phyloP scores from a whole-genome alignment of 805 yeast species.

The Metschnikowia corniflorae region DNA sequence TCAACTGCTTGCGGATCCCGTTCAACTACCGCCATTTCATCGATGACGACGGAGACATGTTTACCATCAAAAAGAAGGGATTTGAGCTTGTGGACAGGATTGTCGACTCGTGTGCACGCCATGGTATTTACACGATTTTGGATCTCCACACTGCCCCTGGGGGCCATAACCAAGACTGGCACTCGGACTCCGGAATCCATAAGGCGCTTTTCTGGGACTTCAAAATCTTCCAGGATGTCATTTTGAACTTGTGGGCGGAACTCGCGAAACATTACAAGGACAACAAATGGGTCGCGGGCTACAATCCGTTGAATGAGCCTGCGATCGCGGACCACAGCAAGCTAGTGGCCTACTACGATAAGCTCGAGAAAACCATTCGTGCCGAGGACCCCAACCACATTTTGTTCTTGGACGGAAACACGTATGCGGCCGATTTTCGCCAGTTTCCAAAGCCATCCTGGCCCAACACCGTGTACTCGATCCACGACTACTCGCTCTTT shows the following conservation, averaged over 20 bases:
- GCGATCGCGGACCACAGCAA: conserved; percentile 42
- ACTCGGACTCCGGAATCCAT: conserved; percentile 45
- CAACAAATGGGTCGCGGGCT: conserved; percentile 52
- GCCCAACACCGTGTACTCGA: conserved; percentile 47
- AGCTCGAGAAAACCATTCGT: conserved; percentile 39
- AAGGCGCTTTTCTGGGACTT: conserved; percentile 49
- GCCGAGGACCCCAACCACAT: conserved; percentile 47
- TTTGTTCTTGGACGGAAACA: conserved; percentile 48
- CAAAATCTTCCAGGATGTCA: conserved; percentile 45
- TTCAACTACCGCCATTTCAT: conserved; percentile 51
- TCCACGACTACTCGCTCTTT: conserved; percentile 44
- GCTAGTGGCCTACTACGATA: conserved; percentile 36
- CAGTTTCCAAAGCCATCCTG: conserved; percentile 39
- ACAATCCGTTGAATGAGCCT: conserved; percentile 52
- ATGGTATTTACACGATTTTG: conserved; percentile 46
- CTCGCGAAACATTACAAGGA: conserved; percentile 45
- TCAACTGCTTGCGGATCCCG: conserved; percentile 49
- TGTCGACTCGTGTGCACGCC: conserved; percentile 41
- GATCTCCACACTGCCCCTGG: conserved; percentile 52
- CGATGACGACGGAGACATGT: conserved; percentile 44
- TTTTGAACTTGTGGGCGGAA: conserved; percentile 43
- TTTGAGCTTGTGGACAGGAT: conserved; percentile 42
- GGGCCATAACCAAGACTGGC: conserved; percentile 57
- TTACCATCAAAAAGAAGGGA: conserved; percentile 41
- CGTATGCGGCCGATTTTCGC: conserved; percentile 49